Evolutionary conservation across 1,139 yeast genomes (phyloP).

Genomic region (Saccharomycopsis phalli): DNA sequence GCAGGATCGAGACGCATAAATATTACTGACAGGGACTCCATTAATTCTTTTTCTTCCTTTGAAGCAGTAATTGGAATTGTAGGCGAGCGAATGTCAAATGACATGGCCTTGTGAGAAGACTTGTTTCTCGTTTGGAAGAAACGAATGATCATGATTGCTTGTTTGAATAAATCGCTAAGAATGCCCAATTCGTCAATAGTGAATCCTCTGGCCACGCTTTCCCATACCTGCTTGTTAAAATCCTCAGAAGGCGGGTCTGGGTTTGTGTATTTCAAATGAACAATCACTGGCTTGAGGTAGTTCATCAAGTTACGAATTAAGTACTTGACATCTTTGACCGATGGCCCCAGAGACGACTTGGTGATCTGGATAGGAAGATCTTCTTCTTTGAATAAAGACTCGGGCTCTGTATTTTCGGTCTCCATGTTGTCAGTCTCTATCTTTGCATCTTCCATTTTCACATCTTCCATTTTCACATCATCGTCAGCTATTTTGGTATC

Average conservation of each 20-base stretch:
- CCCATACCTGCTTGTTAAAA: constrained; percentile 65
- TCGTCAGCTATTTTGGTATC: constrained; percentile 9
- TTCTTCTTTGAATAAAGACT: constrained; percentile 37
- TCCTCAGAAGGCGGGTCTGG: constrained; percentile 71
- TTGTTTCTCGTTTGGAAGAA: constrained; percentile 56
- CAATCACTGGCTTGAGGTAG: constrained; percentile 81
- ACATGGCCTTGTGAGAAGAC: constrained; percentile 30
- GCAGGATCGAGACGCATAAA: constrained; percentile 94
- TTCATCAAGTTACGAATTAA: constrained; percentile 83
- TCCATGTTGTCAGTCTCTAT: constrained; percentile 19
- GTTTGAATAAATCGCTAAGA: constrained; percentile 68
- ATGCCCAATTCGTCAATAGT: constrained; percentile 76
- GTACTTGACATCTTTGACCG: constrained; percentile 79
- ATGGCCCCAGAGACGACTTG: constrained; percentile 41
- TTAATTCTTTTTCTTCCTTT: constrained; percentile 87
- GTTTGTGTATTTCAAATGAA: constrained; percentile 82
- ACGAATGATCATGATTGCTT: constrained; percentile 73
- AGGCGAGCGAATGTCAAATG: constrained; percentile 70
- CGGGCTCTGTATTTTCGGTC: too few species aligned
- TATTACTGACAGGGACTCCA: constrained; percentile 92
- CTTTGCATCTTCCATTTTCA: constrained; percentile 6
- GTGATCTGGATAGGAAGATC: constrained; percentile 40
- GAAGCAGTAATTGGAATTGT: constrained; percentile 78
- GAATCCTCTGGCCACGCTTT: constrained; percentile 77
- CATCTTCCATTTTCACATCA: constrained; percentile 7